Base-by-base conservation (phyloP, 306 rosid species). In the Vicia faba region DNA sequence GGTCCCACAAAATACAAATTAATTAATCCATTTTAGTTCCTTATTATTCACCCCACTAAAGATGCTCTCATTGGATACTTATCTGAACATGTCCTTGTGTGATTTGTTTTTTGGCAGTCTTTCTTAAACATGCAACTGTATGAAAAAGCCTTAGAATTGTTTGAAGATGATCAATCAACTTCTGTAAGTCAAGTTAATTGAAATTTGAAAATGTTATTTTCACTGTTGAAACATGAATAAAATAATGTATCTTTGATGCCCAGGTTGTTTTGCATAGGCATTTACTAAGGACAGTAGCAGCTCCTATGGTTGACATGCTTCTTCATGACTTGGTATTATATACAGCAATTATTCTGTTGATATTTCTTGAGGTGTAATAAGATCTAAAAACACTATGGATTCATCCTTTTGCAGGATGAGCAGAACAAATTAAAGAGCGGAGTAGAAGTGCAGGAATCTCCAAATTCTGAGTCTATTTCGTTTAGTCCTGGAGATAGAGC, bases 251-350 rank as follows among this genome's bases (percentile, higher is more conserved):
- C 61, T 43, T 29, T 57, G 82, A 77, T 80, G 67, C 26, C 66
- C 87, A 93, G 99, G 92, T 86, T 74, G 87, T 93, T 84, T 78
- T 93, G 83, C 99, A 90, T 78, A 84, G 97, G 81, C 99, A 93
- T 83, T 85, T 93, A 84, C 79, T 93, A 63, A 88, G 97, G 83
- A 82, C 96, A 50, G 78, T 86, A 41, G 99, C 90, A 79, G 74
- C 88, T 74, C 50, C 87, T 26, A 81, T 88, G 80, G 87, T 81
- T 69, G 99, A 93, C 57, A 75, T 72, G 72, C 85, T 90, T 76
- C 85, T 93, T 70, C 78, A 64, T 61, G 74, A 78, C 76, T 72
- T 93, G 99, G 99, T 93, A 81, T n/a, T n/a, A n/a, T 74, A 71
- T 31, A 50, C 26, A 39, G 54, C 18, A 33, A 15, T 62, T 75